Conservation (phyloP, 202 grass and related monocot species). For the Digitaria exilis region DNA sequence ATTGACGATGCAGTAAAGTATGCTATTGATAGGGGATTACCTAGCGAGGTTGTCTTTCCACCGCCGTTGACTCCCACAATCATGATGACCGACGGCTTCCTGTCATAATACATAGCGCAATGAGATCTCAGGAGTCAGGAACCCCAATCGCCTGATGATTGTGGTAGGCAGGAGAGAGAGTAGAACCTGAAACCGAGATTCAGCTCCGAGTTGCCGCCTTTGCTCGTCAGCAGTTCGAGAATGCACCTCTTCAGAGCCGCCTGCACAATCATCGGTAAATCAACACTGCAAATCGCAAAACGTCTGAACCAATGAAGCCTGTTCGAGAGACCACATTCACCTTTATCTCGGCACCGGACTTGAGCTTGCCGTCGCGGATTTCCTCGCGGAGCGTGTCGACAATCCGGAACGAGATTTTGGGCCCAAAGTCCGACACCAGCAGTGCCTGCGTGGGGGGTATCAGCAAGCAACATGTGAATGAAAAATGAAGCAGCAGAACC, state of each 20-base stretch:
- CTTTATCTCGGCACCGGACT: slow-evolving; percentile 93
- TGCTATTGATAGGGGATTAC: slow-evolving; percentile 54
- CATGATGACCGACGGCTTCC: slow-evolving; percentile 87
- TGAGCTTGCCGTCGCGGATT: slow-evolving; percentile 91
- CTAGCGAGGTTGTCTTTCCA: slow-evolving; percentile 90
- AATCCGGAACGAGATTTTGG: slow-evolving; percentile 90
- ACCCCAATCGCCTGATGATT: neutral
- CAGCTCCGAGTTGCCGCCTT: slow-evolving; percentile 80
- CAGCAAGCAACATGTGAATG: neutral
- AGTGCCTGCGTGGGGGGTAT: slow-evolving; percentile 54
- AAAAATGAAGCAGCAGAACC: neutral
- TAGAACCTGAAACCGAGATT: slow-evolving; percentile 86
- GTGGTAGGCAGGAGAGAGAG: neutral
- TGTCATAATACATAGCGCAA: slow-evolving; percentile 32
- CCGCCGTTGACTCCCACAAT: slow-evolving; percentile 96
- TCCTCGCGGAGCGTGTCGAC: slow-evolving; percentile 87
- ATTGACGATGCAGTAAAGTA: neutral
- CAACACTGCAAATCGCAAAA: neutral
- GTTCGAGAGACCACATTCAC: slow-evolving; percentile 22
- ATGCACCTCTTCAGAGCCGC: slow-evolving; percentile 76
- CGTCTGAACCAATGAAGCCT: neutral
- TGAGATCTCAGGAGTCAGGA: slow-evolving; percentile 28
- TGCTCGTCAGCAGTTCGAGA: slow-evolving; percentile 73
- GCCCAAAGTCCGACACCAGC: slow-evolving; percentile 93
- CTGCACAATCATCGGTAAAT: slow-evolving; percentile 34